Base-by-base conservation (phyloP, 2,329 filamentous ascomycete species). In the Raffaelea albimanens region DNA sequence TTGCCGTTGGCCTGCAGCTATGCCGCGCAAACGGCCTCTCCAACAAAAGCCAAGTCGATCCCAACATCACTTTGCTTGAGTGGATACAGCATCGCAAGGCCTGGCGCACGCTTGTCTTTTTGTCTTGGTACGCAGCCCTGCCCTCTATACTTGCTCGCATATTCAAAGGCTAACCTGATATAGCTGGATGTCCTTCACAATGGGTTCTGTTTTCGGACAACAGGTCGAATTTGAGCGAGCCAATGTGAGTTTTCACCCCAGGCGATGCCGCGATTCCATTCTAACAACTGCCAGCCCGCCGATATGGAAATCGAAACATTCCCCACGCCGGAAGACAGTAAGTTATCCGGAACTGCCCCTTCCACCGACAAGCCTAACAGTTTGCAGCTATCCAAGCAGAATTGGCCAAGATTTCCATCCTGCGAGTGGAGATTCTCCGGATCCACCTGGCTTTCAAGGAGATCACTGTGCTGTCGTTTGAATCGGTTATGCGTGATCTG, bases 171-270 rank as follows among this genome's bases (percentile, higher is more conserved):
- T 25, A 47, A 29, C 34, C 14, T 25, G 9, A 2, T 16, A 7
- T 29, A 62, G 61, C 45, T 64, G 60, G 60, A 50, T 64, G 2
- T 57, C 58, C 2, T 58, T 57, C 2, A 60, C 60, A 0, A 47
- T 62, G 7, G 59, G 59, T 20, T 61, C 62, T 21, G 52, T 61
- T 1, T 57, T 59, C 0, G 58, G 58, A 3, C 55, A 53, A 13
- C 54, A 59, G 11, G 48, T 55, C 1, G 49, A 57, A 7, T 56
- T 57, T 22, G 45, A 53, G 9, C 51, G 38, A 9, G 33, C 38
- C 2, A 47, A 52, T 3, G 58, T 58, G 34, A 41, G 52, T 53
- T 1, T 36, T 5, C 29, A 11, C 23, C 11, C 20, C 11, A 2
- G 13, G 13, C 16, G 13, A 4, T n/a, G 44, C 25, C 18, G n/a